phyloP scores from a whole-genome alignment of 768 basidiomycete species.

The Stropharia rugosoannulata region DNA sequence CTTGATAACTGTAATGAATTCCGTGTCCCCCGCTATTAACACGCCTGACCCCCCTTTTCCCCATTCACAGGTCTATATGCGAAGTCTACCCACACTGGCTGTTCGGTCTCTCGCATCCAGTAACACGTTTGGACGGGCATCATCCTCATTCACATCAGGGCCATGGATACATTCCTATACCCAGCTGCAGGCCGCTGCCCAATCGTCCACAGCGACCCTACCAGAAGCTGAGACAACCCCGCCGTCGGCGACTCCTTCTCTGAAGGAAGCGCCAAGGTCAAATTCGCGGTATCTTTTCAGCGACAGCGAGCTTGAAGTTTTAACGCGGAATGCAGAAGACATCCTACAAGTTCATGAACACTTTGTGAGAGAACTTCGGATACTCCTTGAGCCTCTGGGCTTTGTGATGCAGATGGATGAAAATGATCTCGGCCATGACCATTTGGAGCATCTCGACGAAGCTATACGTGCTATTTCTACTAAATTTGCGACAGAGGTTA shows the following conservation, averaged over 20 bases:
- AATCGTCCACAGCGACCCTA: slow-evolving; percentile 23
- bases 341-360: slow-evolving; percentile 68
- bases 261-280: slow-evolving; percentile 28
- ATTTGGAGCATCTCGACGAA: slow-evolving; percentile 34
- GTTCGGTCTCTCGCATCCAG: slow-evolving; percentile 35
- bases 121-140: slow-evolving; percentile 37
- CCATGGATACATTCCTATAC: slow-evolving; percentile 46
- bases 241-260: slow-evolving; percentile 11
- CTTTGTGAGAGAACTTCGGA: slow-evolving; percentile 55
- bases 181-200: slow-evolving; percentile 29
- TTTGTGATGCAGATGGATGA: slow-evolving; percentile 35
- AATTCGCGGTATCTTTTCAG: slow-evolving; percentile 53
- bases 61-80: slow-evolving; percentile 59
- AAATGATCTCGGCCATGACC: slow-evolving; percentile 15
- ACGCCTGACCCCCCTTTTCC: slow-evolving; percentile 4
- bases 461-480: slow-evolving; percentile 52
- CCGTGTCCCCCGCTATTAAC: neutral
- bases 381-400: slow-evolving; percentile 50
- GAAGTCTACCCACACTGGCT: slow-evolving; percentile 50
- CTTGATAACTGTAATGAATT: slow-evolving; percentile 60
- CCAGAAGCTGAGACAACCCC: slow-evolving; percentile 23
- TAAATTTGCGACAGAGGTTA: slow-evolving; percentile 59
- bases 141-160: slow-evolving; percentile 41
- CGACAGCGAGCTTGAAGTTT: slow-evolving; percentile 51
- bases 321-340: slow-evolving; percentile 69